Percentiles rank a stretch among this genome's conserved stretches.
phyloP scores from a whole-genome alignment of 768 basidiomycete genomes.

The Filobasidium floriforme region DNA sequence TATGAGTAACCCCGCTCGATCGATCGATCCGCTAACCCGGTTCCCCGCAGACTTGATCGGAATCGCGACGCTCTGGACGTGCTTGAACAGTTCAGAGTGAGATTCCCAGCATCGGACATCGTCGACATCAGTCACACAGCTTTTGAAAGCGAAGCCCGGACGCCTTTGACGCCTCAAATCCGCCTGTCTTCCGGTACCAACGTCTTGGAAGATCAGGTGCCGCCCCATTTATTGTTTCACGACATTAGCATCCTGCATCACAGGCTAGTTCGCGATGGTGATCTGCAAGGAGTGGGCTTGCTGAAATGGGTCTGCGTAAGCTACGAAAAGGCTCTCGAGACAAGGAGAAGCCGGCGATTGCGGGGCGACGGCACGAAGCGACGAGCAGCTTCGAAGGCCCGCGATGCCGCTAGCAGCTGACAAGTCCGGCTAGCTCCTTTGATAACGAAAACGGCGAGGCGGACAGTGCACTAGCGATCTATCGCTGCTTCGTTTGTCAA shows the following conservation, averaged over 20 bases:
- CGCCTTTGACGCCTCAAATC: constrained; percentile 36
- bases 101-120: constrained; percentile 59
- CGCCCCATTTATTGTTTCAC: constrained; percentile 66
- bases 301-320: constrained; percentile 66
- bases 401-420: too few relatives aligned
- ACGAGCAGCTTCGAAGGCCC: background rate
- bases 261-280: constrained; percentile 51
- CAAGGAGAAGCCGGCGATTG: constrained; percentile 53
- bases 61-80: constrained; percentile 51
- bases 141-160: too few relatives aligned
- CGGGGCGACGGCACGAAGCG: background rate
- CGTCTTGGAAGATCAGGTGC: constrained; percentile 67
- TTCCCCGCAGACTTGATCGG: background rate
- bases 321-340: constrained; percentile 62
- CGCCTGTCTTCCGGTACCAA: constrained; percentile 57
- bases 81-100: constrained; percentile 57
- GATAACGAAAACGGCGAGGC: too few relatives aligned
- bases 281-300: constrained; percentile 54
- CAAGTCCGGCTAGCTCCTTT: too few relatives aligned
- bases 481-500: too few relatives aligned
- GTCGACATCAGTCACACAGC: constrained; percentile 25
- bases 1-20: background rate
- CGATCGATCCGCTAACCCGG: constrained; percentile 10
- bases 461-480: too few relatives aligned
- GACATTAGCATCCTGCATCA: constrained; percentile 77